A percentile compares a stretch with the other conserved stretches of the same genome.
Conservation (phyloP, 2,329 filamentous ascomycete species). For the Cladophialophora bantiana region DNA sequence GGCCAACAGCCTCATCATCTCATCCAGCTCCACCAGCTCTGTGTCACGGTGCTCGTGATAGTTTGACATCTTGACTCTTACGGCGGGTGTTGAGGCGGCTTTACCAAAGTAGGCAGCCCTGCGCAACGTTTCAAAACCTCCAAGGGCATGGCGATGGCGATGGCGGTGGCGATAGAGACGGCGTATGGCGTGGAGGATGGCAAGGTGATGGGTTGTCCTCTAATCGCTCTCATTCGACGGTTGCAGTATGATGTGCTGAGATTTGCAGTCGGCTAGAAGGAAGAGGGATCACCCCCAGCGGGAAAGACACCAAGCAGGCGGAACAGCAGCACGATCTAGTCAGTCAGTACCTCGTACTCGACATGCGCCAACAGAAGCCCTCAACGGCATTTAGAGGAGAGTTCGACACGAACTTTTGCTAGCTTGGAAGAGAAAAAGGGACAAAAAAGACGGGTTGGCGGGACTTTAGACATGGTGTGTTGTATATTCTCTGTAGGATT, state of each 20-base stretch:
- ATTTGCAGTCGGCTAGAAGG: neutral
- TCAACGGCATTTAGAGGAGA: neutral
- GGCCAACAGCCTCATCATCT: neutral
- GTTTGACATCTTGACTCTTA: neutral
- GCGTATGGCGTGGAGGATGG: neutral
- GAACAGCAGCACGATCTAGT: neutral
- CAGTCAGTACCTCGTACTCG: neutral
- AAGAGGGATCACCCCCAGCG: neutral
- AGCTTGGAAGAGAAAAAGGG: neutral
- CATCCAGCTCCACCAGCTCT: neutral
- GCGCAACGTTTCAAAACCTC: neutral
- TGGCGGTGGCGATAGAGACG: neutral
- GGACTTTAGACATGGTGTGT: neutral
- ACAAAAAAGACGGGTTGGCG: neutral
- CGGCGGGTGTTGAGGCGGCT: neutral
- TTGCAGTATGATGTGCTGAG: neutral
- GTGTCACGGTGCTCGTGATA: neutral
- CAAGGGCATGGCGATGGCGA: neutral
- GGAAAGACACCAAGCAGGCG: neutral
- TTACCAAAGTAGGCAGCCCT: neutral
- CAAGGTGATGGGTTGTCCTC: neutral
- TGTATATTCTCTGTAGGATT: neutral
- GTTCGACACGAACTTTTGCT: neutral
- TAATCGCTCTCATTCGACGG: neutral
- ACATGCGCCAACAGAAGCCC: neutral